These are phyloP conservation scores for Sphagnum tenellum DNA, from an alignment of 225 moss, liverwort and hornwort species.

Conservation along the genomic window DNA sequence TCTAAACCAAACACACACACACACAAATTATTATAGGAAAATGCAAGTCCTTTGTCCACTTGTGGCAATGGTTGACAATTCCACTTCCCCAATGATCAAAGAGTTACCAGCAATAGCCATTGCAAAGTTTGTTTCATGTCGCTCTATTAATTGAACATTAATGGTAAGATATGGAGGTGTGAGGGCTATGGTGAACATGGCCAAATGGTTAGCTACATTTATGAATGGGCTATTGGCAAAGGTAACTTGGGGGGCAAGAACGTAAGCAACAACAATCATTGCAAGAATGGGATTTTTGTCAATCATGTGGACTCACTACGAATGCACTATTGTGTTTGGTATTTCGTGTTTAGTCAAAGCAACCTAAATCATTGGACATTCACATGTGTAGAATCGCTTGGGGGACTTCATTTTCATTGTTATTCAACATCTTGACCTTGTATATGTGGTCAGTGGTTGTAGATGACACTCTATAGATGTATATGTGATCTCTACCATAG, in stretches of 20 bases:
- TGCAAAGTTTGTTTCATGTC: slow-evolving; percentile 61
- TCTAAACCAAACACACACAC: too few species aligned
- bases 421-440: too few species aligned
- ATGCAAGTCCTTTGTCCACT: slow-evolving; percentile 63
- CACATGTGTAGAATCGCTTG: too few species aligned
- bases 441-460: too few species aligned
- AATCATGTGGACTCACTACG: too few species aligned
- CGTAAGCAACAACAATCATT: slow-evolving; percentile 55
- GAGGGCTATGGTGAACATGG: slow-evolving; percentile 67
- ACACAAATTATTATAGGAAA: slow-evolving; percentile 52
- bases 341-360: too few species aligned
- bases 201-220: slow-evolving; percentile 47
- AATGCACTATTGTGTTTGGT: too few species aligned
- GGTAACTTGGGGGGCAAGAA: slow-evolving; percentile 30
- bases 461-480: too few species aligned
- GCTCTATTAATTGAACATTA: slow-evolving; percentile 35
- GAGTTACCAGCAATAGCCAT: slow-evolving; percentile 64
- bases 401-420: too few species aligned
- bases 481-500: too few species aligned
- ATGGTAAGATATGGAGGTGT: slow-evolving; percentile 48
- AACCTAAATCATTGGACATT: too few species aligned
- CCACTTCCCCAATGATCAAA: slow-evolving; percentile 54
- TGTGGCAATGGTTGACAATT: slow-evolving; percentile 45
- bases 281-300: too few species aligned
- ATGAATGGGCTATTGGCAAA: slow-evolving; percentile 15